Percentiles rank a stretch among this genome's conserved stretches.
These are phyloP conservation scores for Trametes maxima DNA, from an alignment of 768 basidiomycete species.

Conservation along the genomic window DNA sequence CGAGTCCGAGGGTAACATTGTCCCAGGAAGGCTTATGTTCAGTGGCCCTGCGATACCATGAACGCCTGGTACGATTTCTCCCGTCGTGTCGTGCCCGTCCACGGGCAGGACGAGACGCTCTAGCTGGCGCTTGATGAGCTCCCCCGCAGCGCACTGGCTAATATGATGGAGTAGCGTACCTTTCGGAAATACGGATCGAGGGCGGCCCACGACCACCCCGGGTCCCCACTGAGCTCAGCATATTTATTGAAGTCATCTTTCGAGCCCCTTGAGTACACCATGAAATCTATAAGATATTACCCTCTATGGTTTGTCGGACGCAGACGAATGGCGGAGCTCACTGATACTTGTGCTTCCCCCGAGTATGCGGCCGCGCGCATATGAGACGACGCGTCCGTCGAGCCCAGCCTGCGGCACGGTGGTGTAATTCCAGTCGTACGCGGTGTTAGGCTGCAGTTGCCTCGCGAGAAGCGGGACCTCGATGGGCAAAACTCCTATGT, in stretches of 20 bases:
- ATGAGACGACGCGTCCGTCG: slow-evolving; percentile 23
- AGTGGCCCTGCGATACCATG: slow-evolving; percentile 30
- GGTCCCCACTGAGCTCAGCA: slow-evolving; percentile 31
- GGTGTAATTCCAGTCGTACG: slow-evolving; percentile 34
- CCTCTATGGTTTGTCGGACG: background rate
- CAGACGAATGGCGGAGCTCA: background rate
- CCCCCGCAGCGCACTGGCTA: background rate
- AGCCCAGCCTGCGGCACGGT: slow-evolving; percentile 28
- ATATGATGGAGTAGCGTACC: slow-evolving; percentile 17
- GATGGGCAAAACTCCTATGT: slow-evolving; percentile 16
- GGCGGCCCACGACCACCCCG: slow-evolving; percentile 32
- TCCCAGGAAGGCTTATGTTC: slow-evolving; percentile 25
- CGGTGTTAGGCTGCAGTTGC: slow-evolving; percentile 20
- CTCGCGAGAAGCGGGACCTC: slow-evolving; percentile 25
- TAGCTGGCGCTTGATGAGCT: slow-evolving; percentile 9
- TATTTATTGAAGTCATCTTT: slow-evolving; percentile 30
- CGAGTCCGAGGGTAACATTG: background rate
- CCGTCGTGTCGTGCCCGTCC: slow-evolving; percentile 28
- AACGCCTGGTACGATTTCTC: slow-evolving; percentile 25
- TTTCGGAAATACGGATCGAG: slow-evolving; percentile 28
- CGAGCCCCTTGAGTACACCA: slow-evolving; percentile 33
- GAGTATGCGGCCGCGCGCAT: slow-evolving; percentile 30
- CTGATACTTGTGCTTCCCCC: slow-evolving; percentile 33
- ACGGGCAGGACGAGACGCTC: slow-evolving; percentile 27
- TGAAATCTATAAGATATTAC: slow-evolving; percentile 22